These are phyloP conservation scores for Colletotrichum plurivorum DNA, from an alignment of 2,329 filamentous ascomycete genomes.

Conservation along the genomic window DNA sequence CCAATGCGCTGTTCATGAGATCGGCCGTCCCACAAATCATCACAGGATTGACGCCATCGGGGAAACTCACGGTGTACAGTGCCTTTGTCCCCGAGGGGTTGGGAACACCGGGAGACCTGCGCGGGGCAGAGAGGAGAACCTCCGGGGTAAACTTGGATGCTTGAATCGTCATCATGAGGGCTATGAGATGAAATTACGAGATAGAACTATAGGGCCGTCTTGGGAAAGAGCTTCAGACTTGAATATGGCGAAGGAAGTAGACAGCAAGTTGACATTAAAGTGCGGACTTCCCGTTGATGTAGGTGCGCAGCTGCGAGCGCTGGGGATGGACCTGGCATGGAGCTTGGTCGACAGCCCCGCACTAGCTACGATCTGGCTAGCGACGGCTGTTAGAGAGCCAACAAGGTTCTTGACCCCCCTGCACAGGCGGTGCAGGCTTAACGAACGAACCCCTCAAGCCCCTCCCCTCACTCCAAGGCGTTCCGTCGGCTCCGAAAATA, in stretches of 20 bases:
- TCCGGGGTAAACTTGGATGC: slow-evolving; percentile 82
- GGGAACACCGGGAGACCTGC: slow-evolving; percentile 78
- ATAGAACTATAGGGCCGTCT: background rate
- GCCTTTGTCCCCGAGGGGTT: slow-evolving; percentile 75
- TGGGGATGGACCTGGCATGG: slow-evolving; percentile 27
- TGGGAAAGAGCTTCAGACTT: background rate
- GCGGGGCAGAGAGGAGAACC: slow-evolving; percentile 82
- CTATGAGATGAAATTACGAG: background rate
- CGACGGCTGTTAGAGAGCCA: slow-evolving; percentile 28
- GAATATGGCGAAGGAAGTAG: background rate
- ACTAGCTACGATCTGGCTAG: slow-evolving; percentile 39
- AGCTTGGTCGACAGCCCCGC: slow-evolving; percentile 38
- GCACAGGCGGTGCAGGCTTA: slow-evolving; percentile 21
- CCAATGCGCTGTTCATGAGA: background rate
- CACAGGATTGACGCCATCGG: background rate
- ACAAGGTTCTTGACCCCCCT: slow-evolving; percentile 34
- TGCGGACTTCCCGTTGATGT: slow-evolving; percentile 20
- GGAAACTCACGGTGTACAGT: slow-evolving; percentile 70
- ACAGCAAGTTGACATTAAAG: background rate
- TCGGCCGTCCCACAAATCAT: background rate
- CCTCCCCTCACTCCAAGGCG: slow-evolving; percentile 28
- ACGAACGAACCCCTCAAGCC: slow-evolving; percentile 16
- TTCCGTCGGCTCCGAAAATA: slow-evolving; percentile 25
- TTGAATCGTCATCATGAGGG: slow-evolving; percentile 74
- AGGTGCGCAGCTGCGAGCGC: slow-evolving; percentile 9